Conservation (phyloP, 1,284 basidiomycete species). For the Garcileccinum viscosum region DNA sequence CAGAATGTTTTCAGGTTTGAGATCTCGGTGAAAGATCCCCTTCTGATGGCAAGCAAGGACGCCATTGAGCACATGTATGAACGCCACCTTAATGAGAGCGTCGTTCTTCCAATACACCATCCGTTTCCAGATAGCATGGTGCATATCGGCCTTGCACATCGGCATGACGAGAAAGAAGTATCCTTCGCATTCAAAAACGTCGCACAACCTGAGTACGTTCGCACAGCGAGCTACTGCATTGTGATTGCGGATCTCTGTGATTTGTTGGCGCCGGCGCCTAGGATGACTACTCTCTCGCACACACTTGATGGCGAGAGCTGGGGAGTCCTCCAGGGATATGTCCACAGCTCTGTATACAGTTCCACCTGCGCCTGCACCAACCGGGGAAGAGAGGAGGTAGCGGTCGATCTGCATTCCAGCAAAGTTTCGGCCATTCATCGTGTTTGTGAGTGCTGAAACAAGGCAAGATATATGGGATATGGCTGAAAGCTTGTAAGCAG, state of each 20-base stretch:
- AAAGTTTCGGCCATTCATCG: not conserved
- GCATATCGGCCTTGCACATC: conserved; percentile 67
- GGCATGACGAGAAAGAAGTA: conserved; percentile 65
- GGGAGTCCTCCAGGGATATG: not conserved
- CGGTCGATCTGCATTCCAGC: not conserved
- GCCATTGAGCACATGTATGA: conserved; percentile 80
- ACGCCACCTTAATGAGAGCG: conserved; percentile 63
- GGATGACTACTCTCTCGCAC: conserved; percentile 54
- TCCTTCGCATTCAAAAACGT: conserved; percentile 56
- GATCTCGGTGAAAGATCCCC: conserved; percentile 84
- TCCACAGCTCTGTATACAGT: conserved; percentile 6
- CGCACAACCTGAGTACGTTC: conserved; percentile 59
- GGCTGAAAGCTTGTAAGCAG: no score
- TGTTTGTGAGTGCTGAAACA: not conserved
- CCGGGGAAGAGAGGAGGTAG: not conserved
- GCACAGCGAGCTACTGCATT: conserved; percentile 54
- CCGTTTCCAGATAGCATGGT: conserved; percentile 53
- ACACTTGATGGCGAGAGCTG: conserved; percentile 75
- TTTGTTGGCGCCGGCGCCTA: conserved; percentile 59
- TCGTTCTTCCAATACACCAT: conserved; percentile 54
- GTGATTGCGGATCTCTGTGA: conserved; percentile 64
- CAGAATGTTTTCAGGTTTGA: conserved; percentile 91
- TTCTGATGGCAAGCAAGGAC: conserved; percentile 72
- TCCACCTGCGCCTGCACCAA: not conserved
- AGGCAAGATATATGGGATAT: not conserved